Percentiles rank a stretch among this genome's conserved stretches.
These are phyloP conservation scores for Dichotomocladium elegans DNA, from an alignment of 371 early-diverging fungal species.

Conservation along the genomic window DNA sequence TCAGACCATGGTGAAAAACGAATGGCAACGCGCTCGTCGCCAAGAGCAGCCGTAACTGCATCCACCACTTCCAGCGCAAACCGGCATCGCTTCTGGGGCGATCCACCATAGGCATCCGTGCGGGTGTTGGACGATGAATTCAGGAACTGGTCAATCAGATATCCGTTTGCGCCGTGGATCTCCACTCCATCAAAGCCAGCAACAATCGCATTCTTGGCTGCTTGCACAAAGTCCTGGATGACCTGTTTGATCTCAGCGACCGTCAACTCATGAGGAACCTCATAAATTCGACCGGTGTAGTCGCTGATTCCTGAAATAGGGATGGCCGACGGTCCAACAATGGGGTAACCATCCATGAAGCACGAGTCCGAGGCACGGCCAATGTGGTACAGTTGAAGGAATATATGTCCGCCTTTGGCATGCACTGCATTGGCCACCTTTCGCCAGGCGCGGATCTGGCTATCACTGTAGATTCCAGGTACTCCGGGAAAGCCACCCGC, in stretches of 20 bases:
- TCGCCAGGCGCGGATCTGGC: slow-evolving; percentile 58
- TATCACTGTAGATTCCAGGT: slow-evolving; percentile 48
- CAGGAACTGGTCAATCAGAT: slow-evolving; percentile 51
- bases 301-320: slow-evolving; percentile 8
- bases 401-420: neutral
- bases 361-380: slow-evolving; percentile 8
- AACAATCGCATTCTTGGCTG: slow-evolving; percentile 38
- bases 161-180: slow-evolving; percentile 67
- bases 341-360: slow-evolving; percentile 2
- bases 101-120: slow-evolving; percentile 60
- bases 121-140: slow-evolving; percentile 42
- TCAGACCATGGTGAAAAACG: slow-evolving; percentile 19
- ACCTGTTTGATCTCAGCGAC: slow-evolving; percentile 36
- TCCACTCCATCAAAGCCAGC: slow-evolving; percentile 69
- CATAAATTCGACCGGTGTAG: slow-evolving; percentile 33
- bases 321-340: slow-evolving; percentile 15
- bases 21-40: slow-evolving; percentile 12
- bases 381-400: neutral
- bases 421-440: slow-evolving; percentile 56
- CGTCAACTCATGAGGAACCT: slow-evolving; percentile 16
- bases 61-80: slow-evolving; percentile 40
- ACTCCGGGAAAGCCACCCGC: slow-evolving; percentile 32
- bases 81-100: slow-evolving; percentile 48
- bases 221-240: slow-evolving; percentile 33
- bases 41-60: slow-evolving; percentile 19